Conservation (phyloP, 2,329 filamentous ascomycete species). For the Fusarium chuoi region DNA sequence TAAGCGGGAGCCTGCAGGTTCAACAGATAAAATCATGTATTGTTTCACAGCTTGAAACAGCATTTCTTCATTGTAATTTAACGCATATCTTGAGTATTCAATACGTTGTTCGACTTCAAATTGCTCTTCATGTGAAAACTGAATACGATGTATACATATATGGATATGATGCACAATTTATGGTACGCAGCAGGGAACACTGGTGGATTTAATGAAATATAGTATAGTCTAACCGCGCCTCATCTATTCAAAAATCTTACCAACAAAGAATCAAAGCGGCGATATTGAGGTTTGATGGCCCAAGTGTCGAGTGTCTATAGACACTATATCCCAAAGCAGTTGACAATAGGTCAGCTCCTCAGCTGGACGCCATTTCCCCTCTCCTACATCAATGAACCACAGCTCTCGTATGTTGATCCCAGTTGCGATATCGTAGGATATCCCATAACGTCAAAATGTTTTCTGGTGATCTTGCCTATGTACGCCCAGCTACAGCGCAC, state of each 20-base stretch:
- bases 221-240: no score
- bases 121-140: not conserved
- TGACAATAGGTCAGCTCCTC: conserved; percentile 33
- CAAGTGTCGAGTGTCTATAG: conserved; percentile 9
- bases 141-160: not conserved
- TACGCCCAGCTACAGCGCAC: conserved; percentile 18
- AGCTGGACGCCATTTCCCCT: not conserved
- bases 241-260: not conserved
- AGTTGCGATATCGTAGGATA: no score
- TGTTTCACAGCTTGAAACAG: not conserved
- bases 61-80: not conserved
- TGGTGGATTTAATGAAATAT: not conserved
- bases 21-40: not conserved
- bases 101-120: not conserved
- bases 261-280: not conserved
- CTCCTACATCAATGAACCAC: not conserved
- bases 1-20: not conserved
- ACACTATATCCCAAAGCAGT: conserved; percentile 22
- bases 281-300: not conserved
- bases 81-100: not conserved
- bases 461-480: conserved; percentile 42
- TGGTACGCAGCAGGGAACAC: not conserved
- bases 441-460: conserved; percentile 40
- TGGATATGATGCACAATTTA: not conserved
- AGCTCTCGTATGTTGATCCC: not conserved